phyloP scores from a whole-genome alignment of 2,329 filamentous ascomycete genomes.

The Penicillium sp. region DNA sequence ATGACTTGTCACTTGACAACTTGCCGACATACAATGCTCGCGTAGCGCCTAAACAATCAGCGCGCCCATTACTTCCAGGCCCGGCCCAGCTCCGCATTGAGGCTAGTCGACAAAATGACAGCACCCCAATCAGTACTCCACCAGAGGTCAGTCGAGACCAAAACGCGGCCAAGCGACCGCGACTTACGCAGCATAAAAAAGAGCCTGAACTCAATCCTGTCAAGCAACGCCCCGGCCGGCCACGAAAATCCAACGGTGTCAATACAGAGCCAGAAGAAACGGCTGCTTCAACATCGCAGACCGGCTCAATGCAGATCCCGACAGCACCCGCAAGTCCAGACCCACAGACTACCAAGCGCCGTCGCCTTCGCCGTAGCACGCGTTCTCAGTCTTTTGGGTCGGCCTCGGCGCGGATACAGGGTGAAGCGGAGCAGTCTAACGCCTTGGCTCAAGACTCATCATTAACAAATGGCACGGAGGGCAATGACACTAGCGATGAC shows the following conservation, averaged over 20 bases:
- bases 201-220: slow-evolving; percentile 13
- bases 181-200: slow-evolving; percentile 28
- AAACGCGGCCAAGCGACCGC: slow-evolving; percentile 36
- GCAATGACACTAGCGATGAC: neutral
- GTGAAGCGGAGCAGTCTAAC: neutral
- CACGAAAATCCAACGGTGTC: slow-evolving; percentile 33
- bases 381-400: slow-evolving; percentile 16
- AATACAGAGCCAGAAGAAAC: slow-evolving; percentile 19
- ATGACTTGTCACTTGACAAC: slow-evolving; percentile 32
- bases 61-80: neutral
- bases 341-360: neutral
- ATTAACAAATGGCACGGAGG: neutral
- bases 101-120: slow-evolving; percentile 7
- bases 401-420: neutral
- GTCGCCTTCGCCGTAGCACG: slow-evolving; percentile 22
- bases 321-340: slow-evolving; percentile 2
- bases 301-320: slow-evolving; percentile 5
- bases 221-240: slow-evolving; percentile 32
- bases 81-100: slow-evolving; percentile 25
- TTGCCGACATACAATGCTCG: slow-evolving; percentile 27
- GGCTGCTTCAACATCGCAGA: slow-evolving; percentile 15
- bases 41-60: slow-evolving; percentile 31
- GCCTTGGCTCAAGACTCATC: neutral
- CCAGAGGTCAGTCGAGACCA: slow-evolving; percentile 16
- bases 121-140: neutral